Evolutionary conservation across 768 basidiomycete genomes (phyloP), one percentile per base, ranked within the genome.

Genomic region (Suillus luteus): DNA sequence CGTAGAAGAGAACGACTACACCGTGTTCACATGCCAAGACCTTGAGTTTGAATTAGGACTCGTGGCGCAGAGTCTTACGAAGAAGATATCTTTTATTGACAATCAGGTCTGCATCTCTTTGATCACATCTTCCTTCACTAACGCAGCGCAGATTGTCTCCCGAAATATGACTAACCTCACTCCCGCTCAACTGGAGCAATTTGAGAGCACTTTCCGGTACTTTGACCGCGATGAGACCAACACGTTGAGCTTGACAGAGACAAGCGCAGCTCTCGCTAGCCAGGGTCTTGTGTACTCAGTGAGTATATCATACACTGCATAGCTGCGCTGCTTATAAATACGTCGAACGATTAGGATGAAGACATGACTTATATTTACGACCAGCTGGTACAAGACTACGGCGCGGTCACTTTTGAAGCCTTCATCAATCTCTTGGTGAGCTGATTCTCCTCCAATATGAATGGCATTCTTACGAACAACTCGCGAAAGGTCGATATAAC

Each of bases 1-100:
- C 65, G 90, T 98, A 7, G 96, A 99, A 71, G 96, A 97, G 76
- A 98, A 97, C 72, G 96, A 99, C 73, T 92, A 96, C 73, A 96
- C 95, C 0, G 86, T 96, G 2, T 91, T 96, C 71, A 93, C 92
- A 5, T 87, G 82, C 66, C 91, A 93, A 75, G 96, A 98, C 74
- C 82, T 97, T 48, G 88, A 89, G 63, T 97, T 95, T 67, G 96
- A 99, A 76, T 81, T 95, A 1, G 90, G 90, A 72, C 80, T 95
- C 14, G 83, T 96, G 24, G 85, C 88, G 51, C 90, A 91, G 69
- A 90, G 88, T 43, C 84, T 97, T 22, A 83, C 83, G 24, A 94
- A 93, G 82, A 94, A 97, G 81, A 86, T 96, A n/a, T 86, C 90
- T 0, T 99, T 99, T 74, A 91, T 97, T 61, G 95, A 98, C 69